Percentiles rank a stretch among this genome's conserved stretches.
phyloP scores from a whole-genome alignment of 2,329 filamentous ascomycete species.

The Pestalotiopsis sp. region DNA sequence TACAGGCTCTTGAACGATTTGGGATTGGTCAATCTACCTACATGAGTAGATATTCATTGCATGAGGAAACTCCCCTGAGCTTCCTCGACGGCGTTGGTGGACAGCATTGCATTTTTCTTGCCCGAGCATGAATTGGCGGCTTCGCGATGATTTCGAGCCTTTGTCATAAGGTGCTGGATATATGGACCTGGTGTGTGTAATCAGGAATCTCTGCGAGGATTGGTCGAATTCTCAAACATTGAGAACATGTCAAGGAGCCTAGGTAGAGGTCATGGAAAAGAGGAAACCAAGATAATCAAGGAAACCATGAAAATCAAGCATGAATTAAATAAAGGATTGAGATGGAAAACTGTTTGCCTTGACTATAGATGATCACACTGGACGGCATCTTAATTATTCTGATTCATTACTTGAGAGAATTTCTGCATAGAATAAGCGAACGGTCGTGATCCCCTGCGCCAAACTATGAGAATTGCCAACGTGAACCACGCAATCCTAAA shows the following conservation, averaged over 20 bases:
- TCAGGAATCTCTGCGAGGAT: not conserved
- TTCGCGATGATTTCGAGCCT: not conserved
- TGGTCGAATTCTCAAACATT: not conserved
- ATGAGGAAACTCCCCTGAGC: not conserved
- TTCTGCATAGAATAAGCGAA: too few relatives aligned
- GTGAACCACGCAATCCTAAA: not conserved
- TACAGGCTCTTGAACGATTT: not conserved
- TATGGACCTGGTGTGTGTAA: not conserved
- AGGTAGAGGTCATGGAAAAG: not conserved
- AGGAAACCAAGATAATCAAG: not conserved
- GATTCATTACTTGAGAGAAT: too few relatives aligned
- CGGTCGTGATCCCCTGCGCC: too few relatives aligned
- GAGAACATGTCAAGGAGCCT: not conserved
- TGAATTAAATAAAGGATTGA: too few relatives aligned
- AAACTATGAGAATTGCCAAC: not conserved
- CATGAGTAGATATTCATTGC: constrained; percentile 4
- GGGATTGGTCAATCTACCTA: not conserved
- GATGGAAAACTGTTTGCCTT: too few relatives aligned
- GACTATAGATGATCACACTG: too few relatives aligned
- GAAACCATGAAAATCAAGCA: too few relatives aligned
- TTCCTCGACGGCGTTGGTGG: constrained; percentile 9
- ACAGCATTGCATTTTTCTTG: constrained; percentile 9
- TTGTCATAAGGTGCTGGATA: constrained; percentile 1
- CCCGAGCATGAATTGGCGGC: not conserved
- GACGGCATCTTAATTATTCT: too few relatives aligned